Evolutionary conservation across 1,284 basidiomycete species (phyloP).

Genomic region (Takashimella koratensis): DNA sequence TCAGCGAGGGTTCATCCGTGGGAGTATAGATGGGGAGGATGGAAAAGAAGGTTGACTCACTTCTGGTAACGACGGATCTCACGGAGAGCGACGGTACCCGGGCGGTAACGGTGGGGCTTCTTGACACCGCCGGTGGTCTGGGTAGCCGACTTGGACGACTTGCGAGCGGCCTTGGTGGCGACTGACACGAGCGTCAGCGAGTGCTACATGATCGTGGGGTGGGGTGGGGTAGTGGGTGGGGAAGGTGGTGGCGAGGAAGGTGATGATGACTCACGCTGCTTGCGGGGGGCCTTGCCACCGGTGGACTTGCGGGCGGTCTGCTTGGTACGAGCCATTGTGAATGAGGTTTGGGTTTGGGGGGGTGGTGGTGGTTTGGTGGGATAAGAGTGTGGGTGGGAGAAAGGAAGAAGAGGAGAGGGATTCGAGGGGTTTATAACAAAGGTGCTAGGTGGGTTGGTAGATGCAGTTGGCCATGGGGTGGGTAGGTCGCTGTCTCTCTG

Average conservation of each 20-base stretch:
- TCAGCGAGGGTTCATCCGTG: too few species aligned
- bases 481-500: not conserved
- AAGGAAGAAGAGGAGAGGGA: not conserved
- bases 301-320: constrained; percentile 66
- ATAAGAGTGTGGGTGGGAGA: not conserved
- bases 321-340: constrained; percentile 27
- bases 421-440: not conserved
- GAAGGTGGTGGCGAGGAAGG: not conserved
- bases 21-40: not conserved
- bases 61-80: constrained; percentile 58
- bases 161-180: constrained; percentile 54
- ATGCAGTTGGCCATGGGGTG: too few species aligned
- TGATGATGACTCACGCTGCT: constrained; percentile 50
- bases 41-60: constrained; percentile 24
- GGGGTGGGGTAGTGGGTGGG: not conserved
- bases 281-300: constrained; percentile 57
- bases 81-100: constrained; percentile 56
- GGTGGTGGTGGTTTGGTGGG: not conserved
- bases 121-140: constrained; percentile 56
- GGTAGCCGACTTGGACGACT: constrained; percentile 48
- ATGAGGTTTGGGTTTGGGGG: not conserved
- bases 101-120: constrained; percentile 60
- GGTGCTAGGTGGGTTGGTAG: too few species aligned
- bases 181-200: constrained; percentile 20
- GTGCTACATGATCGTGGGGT: constrained; percentile 3